Evolutionary conservation across 1,139 yeast genomes (phyloP).

Genomic region (Magnusiomyces fungicola): DNA sequence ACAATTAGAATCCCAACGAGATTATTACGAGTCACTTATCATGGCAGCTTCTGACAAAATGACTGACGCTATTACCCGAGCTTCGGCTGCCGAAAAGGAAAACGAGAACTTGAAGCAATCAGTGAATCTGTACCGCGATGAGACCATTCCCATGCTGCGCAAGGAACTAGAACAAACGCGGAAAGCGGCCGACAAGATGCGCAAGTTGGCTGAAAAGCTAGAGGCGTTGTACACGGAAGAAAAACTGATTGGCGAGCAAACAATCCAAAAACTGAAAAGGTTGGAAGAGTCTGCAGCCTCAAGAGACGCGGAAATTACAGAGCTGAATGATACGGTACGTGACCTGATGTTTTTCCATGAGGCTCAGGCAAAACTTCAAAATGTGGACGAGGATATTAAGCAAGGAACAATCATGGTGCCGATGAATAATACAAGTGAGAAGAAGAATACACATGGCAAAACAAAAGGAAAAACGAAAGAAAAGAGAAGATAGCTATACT

Average conservation of each 20-base stretch:
- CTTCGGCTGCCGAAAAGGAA: conserved; percentile 36
- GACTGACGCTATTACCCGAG: conserved; percentile 28
- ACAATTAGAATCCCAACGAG: conserved; percentile 85
- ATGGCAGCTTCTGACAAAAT: conserved; percentile 37
- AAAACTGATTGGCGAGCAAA: conserved; percentile 46
- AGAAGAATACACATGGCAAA: neutral
- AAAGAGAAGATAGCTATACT: too few species aligned
- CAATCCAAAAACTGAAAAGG: conserved; percentile 51
- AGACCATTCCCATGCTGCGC: neutral
- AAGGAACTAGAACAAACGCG: conserved; percentile 27
- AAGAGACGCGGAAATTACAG: conserved; percentile 34
- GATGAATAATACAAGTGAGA: neutral
- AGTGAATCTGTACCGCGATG: neutral
- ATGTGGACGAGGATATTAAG: conserved; percentile 62
- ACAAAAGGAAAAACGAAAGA: neutral
- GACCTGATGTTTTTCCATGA: conserved; percentile 81
- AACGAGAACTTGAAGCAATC: conserved; percentile 12
- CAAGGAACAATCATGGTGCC: conserved; percentile 60
- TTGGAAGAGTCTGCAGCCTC: conserved; percentile 37
- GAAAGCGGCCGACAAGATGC: conserved; percentile 29
- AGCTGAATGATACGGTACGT: conserved; percentile 59
- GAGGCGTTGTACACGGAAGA: conserved; percentile 40
- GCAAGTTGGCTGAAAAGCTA: conserved; percentile 22
- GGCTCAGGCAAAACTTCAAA: conserved; percentile 61
- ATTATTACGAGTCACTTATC: conserved; percentile 63